Percentiles rank a stretch among this genome's conserved stretches.
Evolutionary conservation across 805 yeast species (phyloP).

Genomic region (Wickerhamomyces canadensis): DNA sequence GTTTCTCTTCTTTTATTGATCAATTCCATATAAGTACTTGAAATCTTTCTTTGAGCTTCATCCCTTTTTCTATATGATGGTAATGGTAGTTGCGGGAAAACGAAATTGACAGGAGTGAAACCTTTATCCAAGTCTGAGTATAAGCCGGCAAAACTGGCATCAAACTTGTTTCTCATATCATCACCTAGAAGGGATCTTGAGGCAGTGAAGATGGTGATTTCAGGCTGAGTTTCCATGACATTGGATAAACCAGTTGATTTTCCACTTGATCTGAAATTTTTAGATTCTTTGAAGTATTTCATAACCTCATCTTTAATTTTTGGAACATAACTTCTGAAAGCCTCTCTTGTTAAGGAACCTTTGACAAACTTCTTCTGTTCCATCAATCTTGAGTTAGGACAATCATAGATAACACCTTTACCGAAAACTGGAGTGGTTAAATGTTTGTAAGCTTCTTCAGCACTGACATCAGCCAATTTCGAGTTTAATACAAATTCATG

Average conservation of each 20-base stretch:
- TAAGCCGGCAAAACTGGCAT: slow-evolving; percentile 75
- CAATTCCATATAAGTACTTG: slow-evolving; percentile 73
- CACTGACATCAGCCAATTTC: slow-evolving; percentile 82
- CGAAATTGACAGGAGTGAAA: slow-evolving; percentile 92
- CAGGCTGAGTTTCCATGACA: slow-evolving; percentile 85
- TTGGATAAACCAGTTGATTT: slow-evolving; percentile 46
- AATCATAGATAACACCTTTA: slow-evolving; percentile 94
- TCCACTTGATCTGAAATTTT: slow-evolving; percentile 38
- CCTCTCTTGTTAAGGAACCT: slow-evolving; percentile 77
- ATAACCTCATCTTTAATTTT: slow-evolving; percentile 73
- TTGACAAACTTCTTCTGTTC: slow-evolving; percentile 98
- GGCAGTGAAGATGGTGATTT: slow-evolving; percentile 94
- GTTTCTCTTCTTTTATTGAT: slow-evolving; percentile 67
- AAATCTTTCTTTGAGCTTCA: slow-evolving; percentile 76
- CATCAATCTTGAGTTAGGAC: slow-evolving; percentile 91
- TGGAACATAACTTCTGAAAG: slow-evolving; percentile 85
- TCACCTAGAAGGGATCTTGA: slow-evolving; percentile 87
- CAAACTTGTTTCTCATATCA: slow-evolving; percentile 80
- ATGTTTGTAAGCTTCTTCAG: slow-evolving; percentile 94
- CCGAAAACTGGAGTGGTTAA: slow-evolving; percentile 99
- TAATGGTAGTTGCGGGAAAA: slow-evolving; percentile 89
- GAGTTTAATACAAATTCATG: slow-evolving; percentile 95
- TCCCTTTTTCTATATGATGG: slow-evolving; percentile 84
- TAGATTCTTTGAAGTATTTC: slow-evolving; percentile 53
- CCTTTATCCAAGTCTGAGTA: slow-evolving; percentile 94